Evolutionary conservation across 2,329 filamentous ascomycete species (phyloP).

Genomic region (Cladosporium velox): DNA sequence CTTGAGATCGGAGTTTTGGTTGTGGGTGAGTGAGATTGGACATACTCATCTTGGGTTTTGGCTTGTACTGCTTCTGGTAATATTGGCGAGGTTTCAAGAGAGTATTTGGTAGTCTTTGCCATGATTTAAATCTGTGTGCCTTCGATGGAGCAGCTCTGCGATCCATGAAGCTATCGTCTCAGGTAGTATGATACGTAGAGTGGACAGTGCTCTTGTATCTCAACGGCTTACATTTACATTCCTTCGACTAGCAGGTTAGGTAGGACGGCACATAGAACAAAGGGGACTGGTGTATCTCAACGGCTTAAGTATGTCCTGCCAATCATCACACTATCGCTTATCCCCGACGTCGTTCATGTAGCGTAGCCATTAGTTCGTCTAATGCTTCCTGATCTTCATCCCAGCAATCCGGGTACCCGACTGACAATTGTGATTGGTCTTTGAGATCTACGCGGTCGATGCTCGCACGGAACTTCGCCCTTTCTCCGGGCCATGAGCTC

Average conservation of each 20-base stretch:
- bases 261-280: not conserved
- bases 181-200: not conserved
- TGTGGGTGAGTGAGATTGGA: not conserved
- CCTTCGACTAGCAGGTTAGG: not conserved
- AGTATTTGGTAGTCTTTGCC: not conserved
- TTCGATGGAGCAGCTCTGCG: not conserved
- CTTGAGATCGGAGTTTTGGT: not conserved
- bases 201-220: not conserved
- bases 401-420: slow-evolving; percentile 7
- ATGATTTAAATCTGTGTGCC: not conserved
- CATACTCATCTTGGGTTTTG: not conserved
- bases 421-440: not conserved
- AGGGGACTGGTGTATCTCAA: not conserved
- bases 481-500: not conserved
- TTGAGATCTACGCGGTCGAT: not conserved
- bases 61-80: not conserved
- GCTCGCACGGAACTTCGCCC: not conserved
- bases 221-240: not conserved
- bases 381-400: slow-evolving; percentile 11
- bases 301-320: not conserved
- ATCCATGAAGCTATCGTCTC: not conserved
- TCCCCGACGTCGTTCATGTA: not conserved
- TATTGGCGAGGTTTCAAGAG: not conserved
- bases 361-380: not conserved
- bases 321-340: not conserved